Evolutionary conservation across 2,329 filamentous ascomycete species (phyloP), one percentile per base, ranked within the genome.

Genomic region (Plectosphaerella cucumerina): DNA sequence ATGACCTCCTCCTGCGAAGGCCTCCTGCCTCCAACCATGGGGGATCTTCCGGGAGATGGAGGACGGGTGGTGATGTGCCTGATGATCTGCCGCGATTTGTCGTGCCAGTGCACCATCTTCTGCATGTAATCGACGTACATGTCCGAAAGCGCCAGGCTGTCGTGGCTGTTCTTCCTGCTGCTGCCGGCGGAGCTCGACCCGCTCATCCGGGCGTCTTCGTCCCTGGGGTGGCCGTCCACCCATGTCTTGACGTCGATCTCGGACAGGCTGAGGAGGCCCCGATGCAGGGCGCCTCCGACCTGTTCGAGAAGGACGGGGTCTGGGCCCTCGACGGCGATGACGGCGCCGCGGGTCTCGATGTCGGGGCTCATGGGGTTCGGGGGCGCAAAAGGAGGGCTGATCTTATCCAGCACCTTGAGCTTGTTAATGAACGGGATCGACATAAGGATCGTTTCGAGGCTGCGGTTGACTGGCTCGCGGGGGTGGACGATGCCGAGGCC

Each of bases 281-380:
- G 74, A 50, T 87, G 78, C 18, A 96, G 81, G 17, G 81, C 78
- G 3, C 76, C 71, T 4, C 89, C 84, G 4, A 89, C 81, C 10
- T 80, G 75, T 2, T 72, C 66, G 10, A 81, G 62, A 20, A 80
- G 58, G n/a, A 62, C 60, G 6, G 65, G 56, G 51, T 86, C 80
- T 17, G 86, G 77, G 1, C 92, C 92, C 67, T 97, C 93, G 23
- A 97, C 73, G 1, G 89, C 87, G 55, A 97, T 85, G 35, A 97
- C 80, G 0, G 88, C 82, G 0, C 93, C 92, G n/a, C 91, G 81
- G 6, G 74, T 72, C 58, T 74, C 69, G 53, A 68, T 64, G 2
- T 56, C 55, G 3, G 61, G 56, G 5, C 65, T 61, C 1, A 70
- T 61, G 15, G 70, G 59, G 23, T 23, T 31, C 12, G 54, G 47